A percentile compares a stretch with the other conserved stretches of the same genome.
phyloP scores from a whole-genome alignment of 2,329 filamentous ascomycete species.

The Gliomastix tumulicola region DNA sequence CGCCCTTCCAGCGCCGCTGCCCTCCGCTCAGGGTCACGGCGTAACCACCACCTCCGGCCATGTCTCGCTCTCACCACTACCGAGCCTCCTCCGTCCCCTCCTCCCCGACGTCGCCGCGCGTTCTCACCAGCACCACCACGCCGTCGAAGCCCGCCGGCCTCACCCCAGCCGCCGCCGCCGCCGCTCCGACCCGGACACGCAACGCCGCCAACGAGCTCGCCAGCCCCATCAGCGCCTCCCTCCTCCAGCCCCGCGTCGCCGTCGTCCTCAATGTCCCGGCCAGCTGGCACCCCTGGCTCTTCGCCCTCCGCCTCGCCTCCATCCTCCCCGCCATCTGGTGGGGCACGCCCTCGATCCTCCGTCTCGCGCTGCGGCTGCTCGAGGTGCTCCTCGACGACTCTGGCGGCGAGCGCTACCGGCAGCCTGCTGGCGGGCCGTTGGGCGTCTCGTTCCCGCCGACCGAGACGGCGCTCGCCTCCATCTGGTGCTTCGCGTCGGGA shows the following conservation, averaged over 20 bases:
- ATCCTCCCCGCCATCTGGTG: conserved; percentile 65
- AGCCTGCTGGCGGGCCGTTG: conserved; percentile 9
- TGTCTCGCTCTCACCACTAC: too few species aligned
- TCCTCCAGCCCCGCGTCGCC: conserved; percentile 70
- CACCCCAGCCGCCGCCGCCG: background rate
- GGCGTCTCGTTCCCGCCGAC: conserved; percentile 45
- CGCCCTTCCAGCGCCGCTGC: too few species aligned
- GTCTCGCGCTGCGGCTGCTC: conserved; percentile 59
- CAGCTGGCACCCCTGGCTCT: conserved; percentile 66
- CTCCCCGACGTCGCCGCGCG: conserved; percentile 1
- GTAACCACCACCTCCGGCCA: too few species aligned
- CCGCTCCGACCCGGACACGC: too few species aligned
- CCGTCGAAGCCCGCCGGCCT: background rate
- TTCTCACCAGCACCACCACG: background rate
- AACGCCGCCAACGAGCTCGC: too few species aligned
- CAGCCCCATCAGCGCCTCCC: conserved; percentile 14
- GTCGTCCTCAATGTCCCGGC: conserved; percentile 68
- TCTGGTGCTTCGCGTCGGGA: conserved; percentile 72
- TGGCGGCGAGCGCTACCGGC: too few species aligned
- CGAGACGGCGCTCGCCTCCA: conserved; percentile 64
- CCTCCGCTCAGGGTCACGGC: too few species aligned
- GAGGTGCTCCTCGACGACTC: conserved; percentile 7
- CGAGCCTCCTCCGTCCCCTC: conserved; percentile 6
- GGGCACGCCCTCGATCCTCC: conserved; percentile 62
- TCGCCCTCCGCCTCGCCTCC: conserved; percentile 65